Percentiles rank a stretch among this genome's conserved stretches.
Evolutionary conservation across 371 early-diverging fungal genomes (phyloP).

Genomic region (Spraguea lophii): DNA sequence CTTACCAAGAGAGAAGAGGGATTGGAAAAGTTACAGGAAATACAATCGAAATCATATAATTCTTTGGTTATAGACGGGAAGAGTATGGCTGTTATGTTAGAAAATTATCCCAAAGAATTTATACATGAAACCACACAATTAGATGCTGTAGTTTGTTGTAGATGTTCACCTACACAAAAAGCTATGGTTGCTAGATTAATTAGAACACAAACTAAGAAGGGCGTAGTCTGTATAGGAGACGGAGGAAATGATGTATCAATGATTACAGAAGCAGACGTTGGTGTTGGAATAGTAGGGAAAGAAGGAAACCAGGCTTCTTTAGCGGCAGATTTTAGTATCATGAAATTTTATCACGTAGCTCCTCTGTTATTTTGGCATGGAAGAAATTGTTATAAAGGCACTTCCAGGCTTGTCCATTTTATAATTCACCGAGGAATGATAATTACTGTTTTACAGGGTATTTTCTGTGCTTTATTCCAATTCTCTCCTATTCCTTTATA

Average conservation of each 20-base stretch:
- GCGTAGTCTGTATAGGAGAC: slow-evolving; percentile 81
- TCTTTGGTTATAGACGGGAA: slow-evolving; percentile 86
- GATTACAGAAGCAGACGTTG: slow-evolving; percentile 93
- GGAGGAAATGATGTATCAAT: slow-evolving; percentile 97
- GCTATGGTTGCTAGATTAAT: slow-evolving; percentile 73
- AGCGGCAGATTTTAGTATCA: slow-evolving; percentile 81
- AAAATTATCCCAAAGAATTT: slow-evolving; percentile 57
- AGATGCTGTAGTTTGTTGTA: slow-evolving; percentile 73
- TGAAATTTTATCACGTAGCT: slow-evolving; percentile 65
- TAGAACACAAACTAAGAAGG: slow-evolving; percentile 54
- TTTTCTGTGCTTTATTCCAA: slow-evolving; percentile 83
- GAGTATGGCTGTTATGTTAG: slow-evolving; percentile 59
- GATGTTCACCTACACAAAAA: slow-evolving; percentile 96
- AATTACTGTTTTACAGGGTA: slow-evolving; percentile 87
- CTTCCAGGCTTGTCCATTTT: slow-evolving; percentile 78
- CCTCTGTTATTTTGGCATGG: slow-evolving; percentile 83
- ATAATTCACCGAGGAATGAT: slow-evolving; percentile 95
- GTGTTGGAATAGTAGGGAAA: slow-evolving; percentile 87
- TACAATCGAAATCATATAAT: slow-evolving; percentile 25
- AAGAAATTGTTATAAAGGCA: slow-evolving; percentile 76
- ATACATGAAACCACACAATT: slow-evolving; percentile 56
- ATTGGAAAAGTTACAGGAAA: slow-evolving; percentile 11
- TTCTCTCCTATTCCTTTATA: slow-evolving; percentile 88
- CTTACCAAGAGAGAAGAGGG: slow-evolving; percentile 20
- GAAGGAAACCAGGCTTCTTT: slow-evolving; percentile 89